Conservation (phyloP, 306 rosid genomes). For the Prunus davidiana region DNA sequence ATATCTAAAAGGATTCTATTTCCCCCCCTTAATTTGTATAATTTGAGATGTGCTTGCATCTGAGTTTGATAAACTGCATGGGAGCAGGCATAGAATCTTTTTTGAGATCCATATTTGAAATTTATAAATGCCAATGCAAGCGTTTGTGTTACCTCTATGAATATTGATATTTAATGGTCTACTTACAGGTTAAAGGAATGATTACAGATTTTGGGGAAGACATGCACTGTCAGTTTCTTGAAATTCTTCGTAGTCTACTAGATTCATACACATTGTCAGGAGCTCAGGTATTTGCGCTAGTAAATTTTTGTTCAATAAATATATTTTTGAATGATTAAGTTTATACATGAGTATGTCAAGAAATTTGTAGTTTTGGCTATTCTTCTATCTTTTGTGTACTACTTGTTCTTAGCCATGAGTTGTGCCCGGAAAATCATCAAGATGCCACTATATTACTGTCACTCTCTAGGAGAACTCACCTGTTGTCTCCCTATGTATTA, state of each 20-base stretch:
- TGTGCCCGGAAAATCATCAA: not conserved
- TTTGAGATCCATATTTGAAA: not conserved
- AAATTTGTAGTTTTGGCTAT: not conserved
- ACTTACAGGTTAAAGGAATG: slow-evolving; percentile 82
- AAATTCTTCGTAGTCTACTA: slow-evolving; percentile 87
- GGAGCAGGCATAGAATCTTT: not conserved
- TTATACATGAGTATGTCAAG: not conserved
- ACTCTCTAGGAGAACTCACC: not conserved
- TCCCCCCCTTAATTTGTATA: not conserved
- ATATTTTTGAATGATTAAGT: not conserved
- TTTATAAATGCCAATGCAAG: not conserved
- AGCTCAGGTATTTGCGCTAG: slow-evolving; percentile 58
- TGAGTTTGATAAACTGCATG: not conserved
- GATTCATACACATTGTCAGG: slow-evolving; percentile 84
- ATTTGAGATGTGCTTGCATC: not conserved
- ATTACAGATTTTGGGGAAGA: slow-evolving; percentile 85
- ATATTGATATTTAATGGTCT: slow-evolving; percentile 16
- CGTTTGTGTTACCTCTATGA: not conserved
- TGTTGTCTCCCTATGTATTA: not conserved
- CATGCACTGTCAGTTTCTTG: slow-evolving; percentile 98
- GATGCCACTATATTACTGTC: not conserved
- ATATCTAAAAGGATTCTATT: not conserved
- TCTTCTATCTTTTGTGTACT: not conserved
- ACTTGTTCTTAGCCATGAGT: no score
- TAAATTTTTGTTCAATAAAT: not conserved